Percentiles rank a stretch among this genome's conserved stretches.
These are phyloP conservation scores for Penicillium parvum DNA, from an alignment of 495 filamentous ascomycete species.

Conservation along the genomic window DNA sequence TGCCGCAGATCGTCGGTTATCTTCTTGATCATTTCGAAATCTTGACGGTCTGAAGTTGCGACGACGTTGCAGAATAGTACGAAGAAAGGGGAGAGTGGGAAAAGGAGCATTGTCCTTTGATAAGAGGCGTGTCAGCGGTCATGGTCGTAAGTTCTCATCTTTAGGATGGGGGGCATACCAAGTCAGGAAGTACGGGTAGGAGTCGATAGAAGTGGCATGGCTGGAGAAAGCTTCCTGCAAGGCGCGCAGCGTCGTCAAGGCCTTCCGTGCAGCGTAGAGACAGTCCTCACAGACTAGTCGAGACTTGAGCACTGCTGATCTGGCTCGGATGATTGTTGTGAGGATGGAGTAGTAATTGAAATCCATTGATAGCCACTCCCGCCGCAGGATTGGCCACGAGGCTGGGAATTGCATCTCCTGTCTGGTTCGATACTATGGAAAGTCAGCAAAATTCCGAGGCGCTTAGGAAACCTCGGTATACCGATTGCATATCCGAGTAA, in stretches of 20 bases:
- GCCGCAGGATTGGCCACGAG: constrained; percentile 15
- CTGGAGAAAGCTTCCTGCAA: constrained; percentile 21
- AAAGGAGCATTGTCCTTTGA: constrained; percentile 29
- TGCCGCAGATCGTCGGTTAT: constrained; percentile 25
- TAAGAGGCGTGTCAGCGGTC: neutral
- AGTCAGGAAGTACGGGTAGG: constrained; percentile 29
- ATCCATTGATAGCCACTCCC: constrained; percentile 29
- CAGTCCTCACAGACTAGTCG: constrained; percentile 26
- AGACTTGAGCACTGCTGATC: constrained; percentile 22
- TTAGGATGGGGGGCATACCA: constrained; percentile 22
- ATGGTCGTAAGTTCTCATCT: too few relatives aligned
- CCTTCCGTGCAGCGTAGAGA: constrained; percentile 24
- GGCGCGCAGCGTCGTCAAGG: constrained; percentile 18
- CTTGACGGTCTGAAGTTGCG: constrained; percentile 25
- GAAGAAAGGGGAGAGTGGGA: constrained; percentile 30
- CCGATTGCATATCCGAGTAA: constrained; percentile 17
- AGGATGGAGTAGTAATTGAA: constrained; percentile 29
- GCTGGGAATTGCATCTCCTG: constrained; percentile 16
- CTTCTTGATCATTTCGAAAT: constrained; percentile 27
- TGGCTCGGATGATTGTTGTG: constrained; percentile 23
- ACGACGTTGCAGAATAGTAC: constrained; percentile 34
- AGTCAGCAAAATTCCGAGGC: neutral
- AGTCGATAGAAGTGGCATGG: constrained; percentile 15
- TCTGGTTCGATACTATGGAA: constrained; percentile 12
- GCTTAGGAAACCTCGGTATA: constrained; percentile 7